Evolutionary conservation across 148 eudicot species (phyloP).

Genomic region (Silene uniflora): DNA sequence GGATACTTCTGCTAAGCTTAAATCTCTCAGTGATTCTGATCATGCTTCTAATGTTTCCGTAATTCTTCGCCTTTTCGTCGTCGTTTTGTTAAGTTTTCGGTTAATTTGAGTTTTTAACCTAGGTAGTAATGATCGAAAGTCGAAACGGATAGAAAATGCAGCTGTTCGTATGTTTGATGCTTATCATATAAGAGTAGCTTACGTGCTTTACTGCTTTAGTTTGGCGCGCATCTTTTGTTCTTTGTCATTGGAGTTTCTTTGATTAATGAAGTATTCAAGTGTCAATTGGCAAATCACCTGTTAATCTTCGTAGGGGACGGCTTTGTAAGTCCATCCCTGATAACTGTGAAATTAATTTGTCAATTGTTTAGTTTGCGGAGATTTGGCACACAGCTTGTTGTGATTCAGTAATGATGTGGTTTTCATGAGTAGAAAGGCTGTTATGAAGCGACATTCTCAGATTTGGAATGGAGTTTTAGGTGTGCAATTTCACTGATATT

Average conservation of each 20-base stretch:
- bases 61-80: constrained; percentile 15
- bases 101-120: background rate
- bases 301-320: too few species aligned
- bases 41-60: constrained; percentile 40
- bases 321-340: too few species aligned
- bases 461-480: too few species aligned
- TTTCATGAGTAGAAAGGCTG: background rate
- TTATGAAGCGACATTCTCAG: background rate
- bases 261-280: background rate
- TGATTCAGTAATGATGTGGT: background rate
- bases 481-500: too few species aligned
- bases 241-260: background rate
- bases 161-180: too few species aligned
- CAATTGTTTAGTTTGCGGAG: background rate
- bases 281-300: background rate
- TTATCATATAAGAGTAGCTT: too few species aligned
- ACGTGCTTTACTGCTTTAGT: too few species aligned
- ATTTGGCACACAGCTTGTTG: background rate
- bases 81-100: background rate
- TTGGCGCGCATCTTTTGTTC: too few species aligned
- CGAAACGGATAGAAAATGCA: too few species aligned
- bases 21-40: too few species aligned
- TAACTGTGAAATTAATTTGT: too few species aligned
- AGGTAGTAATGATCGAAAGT: too few species aligned
- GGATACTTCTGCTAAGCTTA: constrained; percentile 63